These are phyloP conservation scores for Aspergillus sp. DNA, from an alignment of 2,329 filamentous ascomycete genomes.

Conservation along the genomic window DNA sequence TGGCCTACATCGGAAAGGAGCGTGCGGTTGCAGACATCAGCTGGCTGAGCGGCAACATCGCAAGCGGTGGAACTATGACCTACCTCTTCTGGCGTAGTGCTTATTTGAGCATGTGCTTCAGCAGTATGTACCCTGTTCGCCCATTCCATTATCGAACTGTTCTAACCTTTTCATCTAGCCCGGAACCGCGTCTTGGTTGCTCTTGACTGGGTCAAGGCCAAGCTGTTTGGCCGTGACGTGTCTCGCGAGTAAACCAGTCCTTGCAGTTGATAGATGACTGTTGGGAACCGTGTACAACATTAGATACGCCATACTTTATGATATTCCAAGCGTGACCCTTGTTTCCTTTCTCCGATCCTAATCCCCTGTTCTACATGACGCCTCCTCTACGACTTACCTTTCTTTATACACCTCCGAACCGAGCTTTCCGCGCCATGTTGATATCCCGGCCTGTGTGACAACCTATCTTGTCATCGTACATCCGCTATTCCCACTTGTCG, in stretches of 20 bases:
- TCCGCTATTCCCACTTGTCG: neutral
- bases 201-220: constrained; percentile 96
- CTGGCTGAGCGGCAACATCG: constrained; percentile 97
- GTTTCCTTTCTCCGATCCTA: constrained; percentile 10
- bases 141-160: neutral
- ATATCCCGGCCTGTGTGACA: constrained; percentile 4
- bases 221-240: constrained; percentile 93
- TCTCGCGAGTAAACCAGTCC: constrained; percentile 48
- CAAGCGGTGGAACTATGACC: constrained; percentile 88
- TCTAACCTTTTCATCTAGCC: constrained; percentile 55
- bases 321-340: constrained; percentile 22
- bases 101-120: constrained; percentile 99
- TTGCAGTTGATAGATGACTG: constrained; percentile 7
- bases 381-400: constrained; percentile 24
- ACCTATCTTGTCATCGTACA: neutral
- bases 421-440: constrained; percentile 6
- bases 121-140: constrained; percentile 70
- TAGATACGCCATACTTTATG: constrained; percentile 23
- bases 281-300: constrained; percentile 21
- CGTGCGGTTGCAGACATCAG: constrained; percentile 96
- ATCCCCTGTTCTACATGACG: constrained; percentile 17
- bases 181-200: constrained; percentile 93
- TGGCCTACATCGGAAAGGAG: constrained; percentile 98
- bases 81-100: constrained; percentile 99
- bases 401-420: constrained; percentile 11